phyloP scores from a whole-genome alignment of 164 flowering plant species.

The Vitis vinifera region DNA sequence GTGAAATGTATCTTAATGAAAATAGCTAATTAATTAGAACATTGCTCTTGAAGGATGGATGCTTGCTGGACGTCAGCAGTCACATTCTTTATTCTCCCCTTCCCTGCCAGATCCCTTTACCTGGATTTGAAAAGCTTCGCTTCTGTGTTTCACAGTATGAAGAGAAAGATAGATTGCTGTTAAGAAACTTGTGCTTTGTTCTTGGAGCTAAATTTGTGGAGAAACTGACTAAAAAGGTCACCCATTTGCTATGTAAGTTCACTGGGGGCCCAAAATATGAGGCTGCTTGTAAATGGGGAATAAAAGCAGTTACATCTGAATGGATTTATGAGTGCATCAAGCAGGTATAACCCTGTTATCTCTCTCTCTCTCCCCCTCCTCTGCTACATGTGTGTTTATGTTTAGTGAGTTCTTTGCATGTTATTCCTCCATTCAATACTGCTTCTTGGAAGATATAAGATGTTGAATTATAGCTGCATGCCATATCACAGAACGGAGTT shows the following conservation, averaged over 20 bases:
- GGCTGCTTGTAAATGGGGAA: constrained; percentile 86
- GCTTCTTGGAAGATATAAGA: not conserved
- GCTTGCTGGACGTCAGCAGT: constrained; percentile 73
- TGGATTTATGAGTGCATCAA: constrained; percentile 86
- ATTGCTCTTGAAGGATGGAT: constrained; percentile 61
- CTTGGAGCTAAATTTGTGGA: constrained; percentile 85
- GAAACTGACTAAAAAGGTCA: constrained; percentile 68
- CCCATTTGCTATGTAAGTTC: constrained; percentile 87
- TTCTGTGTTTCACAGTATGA: constrained; percentile 92
- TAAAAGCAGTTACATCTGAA: constrained; percentile 66
- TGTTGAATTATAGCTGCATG: not conserved
- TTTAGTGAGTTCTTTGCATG: not conserved
- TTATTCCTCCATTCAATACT: not conserved
- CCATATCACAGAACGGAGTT: constrained; percentile 52
- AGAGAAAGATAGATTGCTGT: constrained; percentile 69
- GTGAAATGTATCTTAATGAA: not conserved
- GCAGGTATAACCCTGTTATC: constrained; percentile 47
- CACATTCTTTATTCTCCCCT: constrained; percentile 93
- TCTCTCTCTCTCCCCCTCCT: not conserved
- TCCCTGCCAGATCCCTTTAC: constrained; percentile 77
- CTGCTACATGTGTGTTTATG: not conserved
- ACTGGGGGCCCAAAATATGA: constrained; percentile 78
- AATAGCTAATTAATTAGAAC: constrained; percentile 9
- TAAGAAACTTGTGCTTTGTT: constrained; percentile 78
- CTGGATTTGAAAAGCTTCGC: constrained; percentile 67